Base-by-base conservation (phyloP, 768 basidiomycete genomes). In the Psilocybe sp. region DNA sequence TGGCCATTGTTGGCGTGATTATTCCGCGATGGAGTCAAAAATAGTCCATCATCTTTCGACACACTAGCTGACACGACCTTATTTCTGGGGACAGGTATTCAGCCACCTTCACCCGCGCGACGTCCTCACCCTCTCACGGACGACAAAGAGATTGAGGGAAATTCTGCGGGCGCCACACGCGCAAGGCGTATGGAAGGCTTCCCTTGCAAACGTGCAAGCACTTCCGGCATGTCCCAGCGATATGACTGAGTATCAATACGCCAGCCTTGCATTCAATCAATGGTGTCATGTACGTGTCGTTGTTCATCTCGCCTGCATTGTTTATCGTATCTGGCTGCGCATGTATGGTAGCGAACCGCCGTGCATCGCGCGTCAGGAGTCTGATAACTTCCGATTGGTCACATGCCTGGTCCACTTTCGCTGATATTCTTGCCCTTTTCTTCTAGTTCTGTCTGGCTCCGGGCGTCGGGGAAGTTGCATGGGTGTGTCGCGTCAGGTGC, bases 181-280 rank as follows among this genome's bases (percentile, higher is more conserved):
- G 55, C 67, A 52, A 46, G 70, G 58, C 57, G 69, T 75, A n/a
- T 76, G 73, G 75, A 61, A 53, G 38, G 52, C 59, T 9, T 58
- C 66, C 9, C 62, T 76, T n/a, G 51, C 42, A 10, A 65, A 65
- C 40, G 58, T 73, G 8, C 46, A 56, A 28, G 68, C 64, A 13
- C 59, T 78, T 5, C 79, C 79, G 1, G 47, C 62, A 6, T 75
- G 74, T 47, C 79, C 77, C 0, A 40, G 47, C 3, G 78, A 80
- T 57, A 56, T 80, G 46, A 66, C 57, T 14, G 78, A 80, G 51
- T 68, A 66, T 0, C 67, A 74, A 47, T 79, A 74, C 50, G 68
- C 72, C 8, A 69, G 66, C 50, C 69, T 81, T n/a, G 67, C 65
- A 9, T 79, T 80, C 48, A 69, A 70, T 50, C 50, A 68, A 32